Evolutionary conservation across 2,329 filamentous ascomycete species (phyloP).

Genomic region (Paecilomyces fulvus): DNA sequence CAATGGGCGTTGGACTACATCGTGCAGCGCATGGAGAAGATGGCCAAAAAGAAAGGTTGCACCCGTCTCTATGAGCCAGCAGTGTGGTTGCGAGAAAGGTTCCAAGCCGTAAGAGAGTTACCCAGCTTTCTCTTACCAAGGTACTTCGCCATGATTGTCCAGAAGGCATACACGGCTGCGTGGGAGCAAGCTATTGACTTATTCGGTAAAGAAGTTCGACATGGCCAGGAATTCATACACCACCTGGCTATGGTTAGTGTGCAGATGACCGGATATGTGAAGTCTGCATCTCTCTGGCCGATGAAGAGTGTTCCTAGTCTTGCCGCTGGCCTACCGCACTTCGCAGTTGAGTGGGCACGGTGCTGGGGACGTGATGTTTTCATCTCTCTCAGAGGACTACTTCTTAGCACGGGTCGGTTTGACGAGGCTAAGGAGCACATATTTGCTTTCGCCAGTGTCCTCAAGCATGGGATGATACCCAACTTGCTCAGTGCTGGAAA

Average conservation of each 20-base stretch:
- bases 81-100: slow-evolving; percentile 73
- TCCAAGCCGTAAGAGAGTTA: slow-evolving; percentile 73
- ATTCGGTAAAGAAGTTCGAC: slow-evolving; percentile 66
- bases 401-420: slow-evolving; percentile 80
- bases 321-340: slow-evolving; percentile 89
- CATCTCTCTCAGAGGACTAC: slow-evolving; percentile 87
- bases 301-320: slow-evolving; percentile 75
- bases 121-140: slow-evolving; percentile 85
- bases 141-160: slow-evolving; percentile 84
- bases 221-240: slow-evolving; percentile 83
- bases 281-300: slow-evolving; percentile 85
- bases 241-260: slow-evolving; percentile 83
- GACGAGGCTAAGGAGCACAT: slow-evolving; percentile 90
- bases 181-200: slow-evolving; percentile 69
- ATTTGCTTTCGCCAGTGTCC: slow-evolving; percentile 82
- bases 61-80: slow-evolving; percentile 57
- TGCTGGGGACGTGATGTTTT: slow-evolving; percentile 98
- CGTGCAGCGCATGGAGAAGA: slow-evolving; percentile 65
- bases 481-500: slow-evolving; percentile 84
- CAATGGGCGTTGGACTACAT: slow-evolving; percentile 91
- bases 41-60: slow-evolving; percentile 56
- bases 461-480: slow-evolving; percentile 98
- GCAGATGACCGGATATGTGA: slow-evolving; percentile 81
- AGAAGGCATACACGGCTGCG: slow-evolving; percentile 78
- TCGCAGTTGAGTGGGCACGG: slow-evolving; percentile 84